Evolutionary conservation across 2,329 filamentous ascomycete genomes (phyloP).

Genomic region (Talaromyces sp.): DNA sequence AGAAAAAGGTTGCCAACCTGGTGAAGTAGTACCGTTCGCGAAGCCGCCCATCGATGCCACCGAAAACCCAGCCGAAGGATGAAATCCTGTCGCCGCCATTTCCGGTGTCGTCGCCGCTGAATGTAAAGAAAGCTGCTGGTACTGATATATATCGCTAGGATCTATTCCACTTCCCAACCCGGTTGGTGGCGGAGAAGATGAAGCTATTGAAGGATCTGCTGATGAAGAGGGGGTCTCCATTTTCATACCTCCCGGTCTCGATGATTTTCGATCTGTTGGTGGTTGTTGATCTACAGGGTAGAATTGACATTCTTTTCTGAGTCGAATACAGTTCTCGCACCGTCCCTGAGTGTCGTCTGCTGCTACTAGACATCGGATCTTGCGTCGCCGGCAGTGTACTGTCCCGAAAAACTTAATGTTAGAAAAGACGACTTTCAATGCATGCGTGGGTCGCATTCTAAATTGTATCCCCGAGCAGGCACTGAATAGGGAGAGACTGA

Average conservation of each 20-base stretch:
- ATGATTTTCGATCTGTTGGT: constrained; percentile 48
- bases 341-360: constrained; percentile 69
- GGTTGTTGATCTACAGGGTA: constrained; percentile 78
- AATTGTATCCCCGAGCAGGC: background rate
- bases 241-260: constrained; percentile 30
- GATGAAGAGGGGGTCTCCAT: constrained; percentile 42
- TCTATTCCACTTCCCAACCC: constrained; percentile 26
- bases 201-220: constrained; percentile 47
- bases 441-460: background rate
- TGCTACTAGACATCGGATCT: constrained; percentile 84
- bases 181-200: constrained; percentile 43
- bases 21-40: constrained; percentile 28
- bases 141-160: constrained; percentile 36
- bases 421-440: background rate
- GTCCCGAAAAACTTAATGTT: constrained; percentile 10
- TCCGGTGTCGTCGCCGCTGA: constrained; percentile 30
- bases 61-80: constrained; percentile 27
- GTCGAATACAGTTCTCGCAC: constrained; percentile 86
- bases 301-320: constrained; percentile 94
- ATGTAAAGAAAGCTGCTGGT: constrained; percentile 33
- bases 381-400: constrained; percentile 90
- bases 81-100: constrained; percentile 29
- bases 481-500: constrained; percentile 53
- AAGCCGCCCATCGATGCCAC: constrained; percentile 34
- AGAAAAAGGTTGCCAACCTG: background rate